Evolutionary conservation across 345 rosid species (phyloP), one percentile per base, ranked within the genome.

Genomic region (Sisymbrium irio): DNA sequence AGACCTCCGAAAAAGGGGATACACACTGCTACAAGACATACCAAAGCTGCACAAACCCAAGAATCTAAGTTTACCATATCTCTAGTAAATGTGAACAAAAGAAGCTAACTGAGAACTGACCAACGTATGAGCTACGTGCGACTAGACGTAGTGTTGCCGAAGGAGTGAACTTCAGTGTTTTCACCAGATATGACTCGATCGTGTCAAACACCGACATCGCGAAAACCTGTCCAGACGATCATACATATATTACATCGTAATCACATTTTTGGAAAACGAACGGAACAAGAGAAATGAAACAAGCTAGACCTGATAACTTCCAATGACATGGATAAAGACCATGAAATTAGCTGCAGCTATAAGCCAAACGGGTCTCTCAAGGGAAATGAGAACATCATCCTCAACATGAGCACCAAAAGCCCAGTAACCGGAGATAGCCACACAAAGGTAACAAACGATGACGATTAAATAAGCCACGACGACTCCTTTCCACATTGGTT

Each of bases 1-100:
- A 87, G 72, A 18, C 87, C 91, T 49, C 89, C 89, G 11, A 87
- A 87, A 63, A 87, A 87, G 8, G 92, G 91, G 40, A 85, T 41
- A 18, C 82, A 78, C 32, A 87, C 85, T 35, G 68, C 91, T 41
- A 87, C 6, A 20, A 87, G 81, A 50, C 78, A 79, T 20, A 85
- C 69, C n/a, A 87, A 49, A 15, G 60, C 91, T 85, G 80, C 62
- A 69, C 44, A 53, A 59, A 40, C 47, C 41, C 69, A 56, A 50
- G 20, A 33, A 20, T 20, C 12, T 50, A 35, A 39, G 54, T 62
- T 66, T 57, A 33, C 35, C 25, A 53, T 42, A 2, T 44, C 59
- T 39, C 42, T 3, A 8, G 6, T 9, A 10, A 19, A 44, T 0
- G 10, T 13, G 6, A 13, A 51, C 13, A 27, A 17, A 12, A 14